Percentiles rank a stretch among this genome's conserved stretches.
These are phyloP conservation scores for Heterobasidion parviporum DNA, from an alignment of 1,284 basidiomycete genomes.

Conservation along the genomic window DNA sequence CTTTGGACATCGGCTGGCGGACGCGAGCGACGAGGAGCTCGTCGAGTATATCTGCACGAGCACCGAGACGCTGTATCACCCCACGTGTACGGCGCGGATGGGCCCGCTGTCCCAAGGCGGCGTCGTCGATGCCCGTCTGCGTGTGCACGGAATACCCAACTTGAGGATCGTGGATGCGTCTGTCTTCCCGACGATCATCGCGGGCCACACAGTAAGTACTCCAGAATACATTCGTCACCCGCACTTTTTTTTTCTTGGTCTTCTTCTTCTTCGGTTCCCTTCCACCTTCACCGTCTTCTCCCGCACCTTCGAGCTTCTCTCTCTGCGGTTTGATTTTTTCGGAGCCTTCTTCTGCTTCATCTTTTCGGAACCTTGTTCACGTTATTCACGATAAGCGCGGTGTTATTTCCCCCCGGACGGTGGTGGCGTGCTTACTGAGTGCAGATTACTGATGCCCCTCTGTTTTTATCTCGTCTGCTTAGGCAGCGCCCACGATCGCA, in stretches of 20 bases:
- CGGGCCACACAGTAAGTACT: conserved; percentile 52
- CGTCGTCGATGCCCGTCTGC: conserved; percentile 28
- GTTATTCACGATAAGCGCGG: not conserved
- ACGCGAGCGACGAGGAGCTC: conserved; percentile 19
- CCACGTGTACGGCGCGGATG: conserved; percentile 53
- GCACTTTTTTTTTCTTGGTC: not conserved
- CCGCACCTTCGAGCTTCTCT: too few species aligned
- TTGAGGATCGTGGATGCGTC: conserved; percentile 56
- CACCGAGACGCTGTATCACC: conserved; percentile 53
- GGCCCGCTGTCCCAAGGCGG: conserved; percentile 35
- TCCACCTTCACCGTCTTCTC: too few species aligned
- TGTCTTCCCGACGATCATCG: conserved; percentile 47
- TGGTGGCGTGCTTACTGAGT: not conserved
- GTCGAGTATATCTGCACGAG: conserved; percentile 31
- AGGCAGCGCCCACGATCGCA: conserved; percentile 53
- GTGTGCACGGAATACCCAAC: conserved; percentile 28
- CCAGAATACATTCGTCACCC: not conserved
- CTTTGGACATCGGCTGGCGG: conserved; percentile 20
- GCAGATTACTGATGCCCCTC: not conserved
- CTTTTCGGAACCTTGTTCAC: too few species aligned
- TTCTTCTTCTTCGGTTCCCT: not conserved
- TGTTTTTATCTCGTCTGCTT: not conserved
- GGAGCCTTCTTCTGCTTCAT: too few species aligned
- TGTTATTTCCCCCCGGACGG: not conserved
- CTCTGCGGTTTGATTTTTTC: too few species aligned